These are phyloP conservation scores for Rhytidiadelphus loreus DNA, from an alignment of 225 moss, liverwort and hornwort species.

Conservation along the genomic window DNA sequence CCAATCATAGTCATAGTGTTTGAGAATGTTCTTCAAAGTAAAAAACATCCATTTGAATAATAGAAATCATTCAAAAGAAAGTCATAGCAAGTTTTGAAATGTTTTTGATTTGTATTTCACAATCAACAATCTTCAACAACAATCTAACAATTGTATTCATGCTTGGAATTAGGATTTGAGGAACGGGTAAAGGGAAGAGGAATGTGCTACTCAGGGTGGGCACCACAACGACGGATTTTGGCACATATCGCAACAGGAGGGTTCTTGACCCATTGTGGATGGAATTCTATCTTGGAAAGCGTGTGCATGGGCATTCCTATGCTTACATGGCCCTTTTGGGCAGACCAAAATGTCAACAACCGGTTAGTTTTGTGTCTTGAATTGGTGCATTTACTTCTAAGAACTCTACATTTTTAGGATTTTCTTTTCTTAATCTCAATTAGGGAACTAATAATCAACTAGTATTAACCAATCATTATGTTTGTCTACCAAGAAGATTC, in stretches of 20 bases:
- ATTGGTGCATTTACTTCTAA: neutral
- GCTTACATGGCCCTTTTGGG: slow-evolving; percentile 8
- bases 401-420: neutral
- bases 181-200: slow-evolving; percentile 4
- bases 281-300: slow-evolving; percentile 32
- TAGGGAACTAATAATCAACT: neutral
- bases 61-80: neutral
- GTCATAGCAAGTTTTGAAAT: neutral
- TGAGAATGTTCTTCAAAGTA: neutral
- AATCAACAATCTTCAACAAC: neutral
- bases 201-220: slow-evolving; percentile 12
- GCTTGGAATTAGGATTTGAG: neutral
- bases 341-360: slow-evolving; percentile 19
- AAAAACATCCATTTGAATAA: neutral
- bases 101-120: neutral
- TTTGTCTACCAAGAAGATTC: neutral
- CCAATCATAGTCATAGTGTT: neutral
- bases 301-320: slow-evolving; percentile 6
- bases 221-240: slow-evolving; percentile 1
- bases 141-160: neutral
- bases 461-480: neutral
- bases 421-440: neutral
- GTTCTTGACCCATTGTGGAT: slow-evolving; percentile 21
- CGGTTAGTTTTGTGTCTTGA: neutral
- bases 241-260: slow-evolving; percentile 10